Conservation (phyloP, 2,329 filamentous ascomycete species). For the Neonectria magnoliae region DNA sequence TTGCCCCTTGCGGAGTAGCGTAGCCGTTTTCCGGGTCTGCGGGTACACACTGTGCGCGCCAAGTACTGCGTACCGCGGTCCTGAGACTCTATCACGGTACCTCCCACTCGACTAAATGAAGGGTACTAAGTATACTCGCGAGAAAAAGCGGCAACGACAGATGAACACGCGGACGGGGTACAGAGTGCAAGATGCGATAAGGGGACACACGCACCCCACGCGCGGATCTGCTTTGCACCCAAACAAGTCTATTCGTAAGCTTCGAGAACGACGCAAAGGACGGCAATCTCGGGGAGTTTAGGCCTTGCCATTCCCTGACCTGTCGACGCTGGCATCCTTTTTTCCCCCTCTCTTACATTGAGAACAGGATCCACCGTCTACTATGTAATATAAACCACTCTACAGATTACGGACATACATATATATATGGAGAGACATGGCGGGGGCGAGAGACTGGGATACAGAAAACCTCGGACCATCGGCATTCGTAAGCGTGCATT, state of each 20-base stretch:
- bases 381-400: background rate
- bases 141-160: background rate
- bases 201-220: background rate
- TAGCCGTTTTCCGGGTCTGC: slow-evolving; percentile 19
- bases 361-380: slow-evolving; percentile 4
- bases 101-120: no score
- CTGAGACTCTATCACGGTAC: background rate
- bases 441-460: background rate
- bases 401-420: background rate
- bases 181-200: background rate
- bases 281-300: slow-evolving; percentile 21
- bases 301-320: slow-evolving; percentile 19
- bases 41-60: background rate
- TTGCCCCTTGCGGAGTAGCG: slow-evolving; percentile 37
- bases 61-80: background rate
- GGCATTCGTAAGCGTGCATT: slow-evolving; percentile 15
- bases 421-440: background rate
- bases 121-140: background rate
- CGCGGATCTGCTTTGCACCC: background rate
- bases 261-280: slow-evolving; percentile 10
- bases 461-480: slow-evolving; percentile 3
- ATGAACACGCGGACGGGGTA: background rate
- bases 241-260: slow-evolving; percentile 6
- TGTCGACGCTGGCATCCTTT: background rate
- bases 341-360: background rate